phyloP scores from a whole-genome alignment of 345 rosid genomes.

The Syzygium aqueum region DNA sequence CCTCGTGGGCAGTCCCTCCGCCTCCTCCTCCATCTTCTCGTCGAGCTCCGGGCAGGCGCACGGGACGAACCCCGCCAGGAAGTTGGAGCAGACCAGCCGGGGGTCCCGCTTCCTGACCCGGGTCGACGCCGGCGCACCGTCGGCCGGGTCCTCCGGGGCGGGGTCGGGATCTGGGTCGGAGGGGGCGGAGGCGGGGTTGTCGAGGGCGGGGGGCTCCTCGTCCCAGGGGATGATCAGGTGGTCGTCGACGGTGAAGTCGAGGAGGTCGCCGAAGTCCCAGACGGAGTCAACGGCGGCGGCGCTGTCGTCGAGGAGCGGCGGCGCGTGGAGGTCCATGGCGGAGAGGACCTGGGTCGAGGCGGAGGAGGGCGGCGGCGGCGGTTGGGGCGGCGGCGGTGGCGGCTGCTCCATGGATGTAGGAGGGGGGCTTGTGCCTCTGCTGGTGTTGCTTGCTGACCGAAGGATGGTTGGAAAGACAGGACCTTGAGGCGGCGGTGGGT shows the following conservation, averaged over 20 bases:
- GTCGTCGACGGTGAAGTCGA: constrained; percentile 67
- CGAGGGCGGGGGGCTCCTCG: constrained; percentile 3
- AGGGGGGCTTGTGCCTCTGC: neutral
- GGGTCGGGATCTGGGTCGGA: constrained; percentile 14
- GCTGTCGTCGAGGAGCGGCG: constrained; percentile 17
- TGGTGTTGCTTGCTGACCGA: neutral
- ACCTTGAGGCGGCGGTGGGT: neutral
- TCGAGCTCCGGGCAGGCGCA: constrained; percentile 96
- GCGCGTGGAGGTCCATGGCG: neutral
- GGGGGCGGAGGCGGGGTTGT: constrained; percentile 6
- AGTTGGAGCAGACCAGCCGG: constrained; percentile 72
- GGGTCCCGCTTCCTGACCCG: constrained; percentile 93
- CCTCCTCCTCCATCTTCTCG: constrained; percentile 39
- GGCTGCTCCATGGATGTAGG: neutral
- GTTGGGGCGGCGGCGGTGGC: neutral
- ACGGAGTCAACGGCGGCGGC: constrained; percentile 23
- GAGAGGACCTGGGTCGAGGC: neutral
- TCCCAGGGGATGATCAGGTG: constrained; percentile 36
- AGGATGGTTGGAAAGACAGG: neutral
- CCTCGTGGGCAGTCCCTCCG: constrained; percentile 46
- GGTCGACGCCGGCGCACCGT: constrained; percentile 5
- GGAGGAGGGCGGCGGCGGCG: neutral
- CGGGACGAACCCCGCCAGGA: constrained; percentile 70
- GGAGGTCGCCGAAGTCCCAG: constrained; percentile 87
- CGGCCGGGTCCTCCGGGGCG: neutral